These are phyloP conservation scores for Saccharomyces eubayanus DNA, from an alignment of 805 yeast species.

Conservation along the genomic window DNA sequence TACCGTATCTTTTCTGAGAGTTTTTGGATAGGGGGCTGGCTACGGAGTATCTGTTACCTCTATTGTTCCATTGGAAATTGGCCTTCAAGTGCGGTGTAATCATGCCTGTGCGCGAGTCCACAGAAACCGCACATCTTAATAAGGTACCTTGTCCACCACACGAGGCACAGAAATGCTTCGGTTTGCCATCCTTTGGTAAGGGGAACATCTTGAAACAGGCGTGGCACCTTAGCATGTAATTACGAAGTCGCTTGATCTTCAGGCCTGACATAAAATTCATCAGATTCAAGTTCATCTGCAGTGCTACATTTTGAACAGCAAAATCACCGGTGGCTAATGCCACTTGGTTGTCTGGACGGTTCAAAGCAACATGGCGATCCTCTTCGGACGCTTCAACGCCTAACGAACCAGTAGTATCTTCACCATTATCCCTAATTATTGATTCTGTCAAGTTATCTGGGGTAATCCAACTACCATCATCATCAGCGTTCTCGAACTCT, in stretches of 20 bases:
- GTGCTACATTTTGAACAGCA: slow-evolving; percentile 91
- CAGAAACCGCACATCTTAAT: slow-evolving; percentile 81
- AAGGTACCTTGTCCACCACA: slow-evolving; percentile 89
- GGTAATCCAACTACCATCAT: slow-evolving; percentile 90
- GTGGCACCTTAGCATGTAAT: slow-evolving; percentile 93
- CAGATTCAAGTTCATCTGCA: slow-evolving; percentile 81
- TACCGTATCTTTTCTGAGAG: slow-evolving; percentile 63
- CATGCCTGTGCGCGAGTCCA: slow-evolving; percentile 69
- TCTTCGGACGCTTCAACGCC: slow-evolving; percentile 32
- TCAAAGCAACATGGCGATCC: slow-evolving; percentile 16
- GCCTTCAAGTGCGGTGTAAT: slow-evolving; percentile 81
- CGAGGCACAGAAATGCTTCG: slow-evolving; percentile 83
- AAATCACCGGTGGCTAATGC: slow-evolving; percentile 94
- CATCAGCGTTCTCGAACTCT: slow-evolving; percentile 45
- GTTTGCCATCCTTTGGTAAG: slow-evolving; percentile 63
- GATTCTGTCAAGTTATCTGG: slow-evolving; percentile 72
- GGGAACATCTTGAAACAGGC: slow-evolving; percentile 87
- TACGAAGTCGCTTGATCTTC: slow-evolving; percentile 75
- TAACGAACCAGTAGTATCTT: slow-evolving; percentile 35
- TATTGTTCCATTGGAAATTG: slow-evolving; percentile 87
- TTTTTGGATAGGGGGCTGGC: slow-evolving; percentile 84
- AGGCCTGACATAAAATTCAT: slow-evolving; percentile 80
- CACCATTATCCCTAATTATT: slow-evolving; percentile 60
- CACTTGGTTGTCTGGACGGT: slow-evolving; percentile 43
- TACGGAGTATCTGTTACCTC: slow-evolving; percentile 75